A percentile compares a stretch with the other conserved stretches of the same genome.
Conservation (phyloP, 768 basidiomycete genomes). For the Xerocomellus intermedius region DNA sequence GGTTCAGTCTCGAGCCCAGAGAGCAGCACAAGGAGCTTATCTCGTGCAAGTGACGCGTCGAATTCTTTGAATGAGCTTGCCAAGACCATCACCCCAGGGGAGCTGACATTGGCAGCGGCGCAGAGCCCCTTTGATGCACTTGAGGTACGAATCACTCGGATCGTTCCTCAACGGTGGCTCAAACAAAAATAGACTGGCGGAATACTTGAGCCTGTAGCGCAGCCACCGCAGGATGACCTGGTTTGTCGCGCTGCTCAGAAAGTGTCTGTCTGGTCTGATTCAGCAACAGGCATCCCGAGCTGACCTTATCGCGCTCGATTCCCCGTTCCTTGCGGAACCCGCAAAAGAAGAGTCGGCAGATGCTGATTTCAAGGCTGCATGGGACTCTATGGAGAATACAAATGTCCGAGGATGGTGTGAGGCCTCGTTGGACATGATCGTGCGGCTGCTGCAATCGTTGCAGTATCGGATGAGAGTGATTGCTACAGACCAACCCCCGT, state of each 20-base stretch:
- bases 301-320: slow-evolving; percentile 75
- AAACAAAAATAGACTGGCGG: slow-evolving; percentile 11
- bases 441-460: slow-evolving; percentile 53
- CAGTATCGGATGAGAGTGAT: slow-evolving; percentile 48
- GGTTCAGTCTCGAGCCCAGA: slow-evolving; percentile 39
- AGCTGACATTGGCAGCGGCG: slow-evolving; percentile 28
- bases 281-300: slow-evolving; percentile 32
- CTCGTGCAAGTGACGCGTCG: slow-evolving; percentile 21
- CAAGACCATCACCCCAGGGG: slow-evolving; percentile 32
- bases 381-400: slow-evolving; percentile 50
- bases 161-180: neutral
- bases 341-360: slow-evolving; percentile 14
- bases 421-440: slow-evolving; percentile 49
- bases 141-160: slow-evolving; percentile 19
- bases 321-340: slow-evolving; percentile 59
- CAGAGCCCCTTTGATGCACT: slow-evolving; percentile 11
- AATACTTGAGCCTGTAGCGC: neutral
- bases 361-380: slow-evolving; percentile 53
- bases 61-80: slow-evolving; percentile 26
- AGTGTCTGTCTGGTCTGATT: slow-evolving; percentile 12
- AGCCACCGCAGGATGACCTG: slow-evolving; percentile 15
- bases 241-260: slow-evolving; percentile 13
- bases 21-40: slow-evolving; percentile 33
- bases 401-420: slow-evolving; percentile 71
- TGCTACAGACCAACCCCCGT: slow-evolving; percentile 54